A percentile compares a stretch with the other conserved stretches of the same genome.
These are phyloP conservation scores for Staphylotrichum longicolle DNA, from an alignment of 495 filamentous ascomycete species.

Conservation along the genomic window DNA sequence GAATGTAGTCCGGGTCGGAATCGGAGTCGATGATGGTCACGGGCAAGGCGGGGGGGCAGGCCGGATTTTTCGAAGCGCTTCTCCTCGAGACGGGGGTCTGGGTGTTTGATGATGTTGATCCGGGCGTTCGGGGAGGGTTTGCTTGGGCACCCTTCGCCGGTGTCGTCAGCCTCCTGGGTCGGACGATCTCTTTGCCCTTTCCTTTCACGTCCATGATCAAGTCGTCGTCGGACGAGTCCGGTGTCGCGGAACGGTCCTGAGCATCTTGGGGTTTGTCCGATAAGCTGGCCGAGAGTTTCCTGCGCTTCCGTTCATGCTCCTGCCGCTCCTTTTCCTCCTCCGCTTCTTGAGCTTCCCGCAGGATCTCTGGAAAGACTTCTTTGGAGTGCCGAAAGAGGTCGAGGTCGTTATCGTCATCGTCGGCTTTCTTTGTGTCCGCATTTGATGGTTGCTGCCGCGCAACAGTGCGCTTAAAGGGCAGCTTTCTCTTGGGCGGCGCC, in stretches of 20 bases:
- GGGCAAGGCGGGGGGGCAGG: constrained; percentile 2
- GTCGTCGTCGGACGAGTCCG: constrained; percentile 26
- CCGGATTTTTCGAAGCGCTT: neutral
- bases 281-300: constrained; percentile 7
- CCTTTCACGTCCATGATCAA: constrained; percentile 34
- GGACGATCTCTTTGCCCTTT: constrained; percentile 33
- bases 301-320: constrained; percentile 19
- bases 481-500: constrained; percentile 46
- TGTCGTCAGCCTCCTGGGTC: constrained; percentile 8
- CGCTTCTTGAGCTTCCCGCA: constrained; percentile 44
- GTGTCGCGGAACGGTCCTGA: neutral
- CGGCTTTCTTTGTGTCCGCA: constrained; percentile 13
- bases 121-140: constrained; percentile 7
- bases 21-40: constrained; percentile 8
- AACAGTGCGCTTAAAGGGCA: constrained; percentile 68
- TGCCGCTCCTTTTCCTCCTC: constrained; percentile 5
- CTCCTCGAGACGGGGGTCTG: neutral
- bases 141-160: constrained; percentile 5
- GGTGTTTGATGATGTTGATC: neutral
- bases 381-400: constrained; percentile 67
- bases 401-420: constrained; percentile 40
- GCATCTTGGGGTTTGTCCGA: neutral
- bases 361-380: constrained; percentile 58
- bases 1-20: constrained; percentile 4
- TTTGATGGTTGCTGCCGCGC: constrained; percentile 32